Evolutionary conservation across 257 asterid species (phyloP).

Genomic region (Leptodermis oblonga): DNA sequence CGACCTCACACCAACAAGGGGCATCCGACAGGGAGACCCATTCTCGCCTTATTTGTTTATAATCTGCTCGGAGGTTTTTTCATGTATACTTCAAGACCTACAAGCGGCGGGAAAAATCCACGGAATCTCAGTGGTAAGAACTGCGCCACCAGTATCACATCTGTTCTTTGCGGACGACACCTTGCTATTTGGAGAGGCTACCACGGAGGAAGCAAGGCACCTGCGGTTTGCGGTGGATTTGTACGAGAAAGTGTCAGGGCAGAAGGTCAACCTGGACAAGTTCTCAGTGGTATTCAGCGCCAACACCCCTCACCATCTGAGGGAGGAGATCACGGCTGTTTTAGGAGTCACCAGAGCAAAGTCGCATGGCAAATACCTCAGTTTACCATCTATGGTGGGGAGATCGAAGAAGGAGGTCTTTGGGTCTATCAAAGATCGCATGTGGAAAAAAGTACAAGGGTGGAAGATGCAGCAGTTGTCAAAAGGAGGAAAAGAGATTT

Average conservation of each 20-base stretch:
- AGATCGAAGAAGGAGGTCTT: too few species aligned
- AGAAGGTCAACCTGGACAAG: not conserved
- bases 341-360: not conserved
- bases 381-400: too few species aligned
- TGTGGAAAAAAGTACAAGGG: too few species aligned
- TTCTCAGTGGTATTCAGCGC: not conserved
- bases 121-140: not conserved
- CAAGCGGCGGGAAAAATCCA: not conserved
- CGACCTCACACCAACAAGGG: not conserved
- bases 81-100: not conserved
- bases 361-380: too few species aligned
- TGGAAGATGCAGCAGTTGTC: too few species aligned
- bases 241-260: too few species aligned
- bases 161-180: too few species aligned
- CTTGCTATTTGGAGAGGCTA: too few species aligned
- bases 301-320: not conserved
- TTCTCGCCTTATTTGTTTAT: not conserved
- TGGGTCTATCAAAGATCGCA: too few species aligned
- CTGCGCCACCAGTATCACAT: not conserved
- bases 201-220: too few species aligned
- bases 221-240: too few species aligned
- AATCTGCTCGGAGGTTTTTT: not conserved
- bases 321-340: not conserved
- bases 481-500: too few species aligned
- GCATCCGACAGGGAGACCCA: not conserved